A percentile compares a stretch with the other conserved stretches of the same genome.
Evolutionary conservation across 441 rosid species (phyloP).

Genomic region (Metrosideros polymorpha): DNA sequence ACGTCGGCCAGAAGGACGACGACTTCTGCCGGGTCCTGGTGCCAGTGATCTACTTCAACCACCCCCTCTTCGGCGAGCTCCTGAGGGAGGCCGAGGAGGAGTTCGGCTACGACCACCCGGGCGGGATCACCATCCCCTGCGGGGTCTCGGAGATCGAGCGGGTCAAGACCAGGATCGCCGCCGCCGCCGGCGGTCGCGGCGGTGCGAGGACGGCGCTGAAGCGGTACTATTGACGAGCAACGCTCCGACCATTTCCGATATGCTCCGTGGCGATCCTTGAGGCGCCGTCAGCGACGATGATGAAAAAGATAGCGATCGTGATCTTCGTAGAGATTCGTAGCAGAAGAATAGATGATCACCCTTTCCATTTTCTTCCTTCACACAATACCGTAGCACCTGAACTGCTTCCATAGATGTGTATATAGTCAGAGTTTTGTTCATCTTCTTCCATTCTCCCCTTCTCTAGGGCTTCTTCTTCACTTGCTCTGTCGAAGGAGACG

Average conservation of each 20-base stretch:
- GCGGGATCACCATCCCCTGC: slow-evolving; percentile 90
- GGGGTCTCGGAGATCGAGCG: slow-evolving; percentile 64
- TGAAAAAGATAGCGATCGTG: not conserved
- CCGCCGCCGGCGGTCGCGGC: slow-evolving; percentile 25
- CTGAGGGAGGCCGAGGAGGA: slow-evolving; percentile 7
- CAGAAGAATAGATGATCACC: not conserved
- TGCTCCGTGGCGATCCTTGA: not conserved
- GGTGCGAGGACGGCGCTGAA: slow-evolving; percentile 22
- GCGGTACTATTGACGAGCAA: not conserved
- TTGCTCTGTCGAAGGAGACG: not conserved
- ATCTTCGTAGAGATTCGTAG: not conserved
- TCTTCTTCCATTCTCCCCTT: not conserved
- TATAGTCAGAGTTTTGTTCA: not conserved
- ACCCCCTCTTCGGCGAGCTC: not conserved
- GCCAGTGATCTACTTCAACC: slow-evolving; percentile 1
- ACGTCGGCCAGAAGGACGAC: not conserved
- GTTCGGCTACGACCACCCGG: slow-evolving; percentile 38
- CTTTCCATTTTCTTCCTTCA: not conserved
- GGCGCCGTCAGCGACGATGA: not conserved
- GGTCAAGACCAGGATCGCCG: slow-evolving; percentile 60
- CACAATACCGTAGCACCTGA: not conserved
- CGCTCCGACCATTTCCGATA: not conserved
- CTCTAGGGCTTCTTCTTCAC: not conserved
- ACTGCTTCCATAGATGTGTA: not conserved
- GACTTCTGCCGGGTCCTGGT: not conserved